Evolutionary conservation across 1,284 basidiomycete species (phyloP), one percentile per base, ranked within the genome.

Genomic region (Coniferiporia weirii): DNA sequence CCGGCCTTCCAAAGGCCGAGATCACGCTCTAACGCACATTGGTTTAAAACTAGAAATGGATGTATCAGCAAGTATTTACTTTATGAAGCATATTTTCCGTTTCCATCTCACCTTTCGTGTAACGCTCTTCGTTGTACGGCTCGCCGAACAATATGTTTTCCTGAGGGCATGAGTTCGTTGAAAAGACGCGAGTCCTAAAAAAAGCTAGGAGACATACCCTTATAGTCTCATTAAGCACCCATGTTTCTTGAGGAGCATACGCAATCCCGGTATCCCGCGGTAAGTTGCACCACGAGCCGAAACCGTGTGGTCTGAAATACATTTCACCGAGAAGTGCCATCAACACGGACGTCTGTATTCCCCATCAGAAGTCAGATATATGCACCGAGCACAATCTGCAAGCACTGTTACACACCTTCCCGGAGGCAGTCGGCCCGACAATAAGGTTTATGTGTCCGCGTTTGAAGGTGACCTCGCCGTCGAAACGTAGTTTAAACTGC

Each of bases 1-100:
- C 88, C 87, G 47, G 87, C 87, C 47, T 87, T 82, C 64, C 89
- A 87, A 17, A 89, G 67, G 27, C 74, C 75, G 4, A 90, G 71
- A 65, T 91, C 88, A 3, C 77, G 77, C 64, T 82, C 77, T 27
- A 91, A 72, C 1, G 76, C 84, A 63, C 87, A 89, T 64, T 84
- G 83, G 38, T 82, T 68, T 15, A 89, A 68, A 20, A 85, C 85
- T 75, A 43, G 70, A 70, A 40, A 76, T 74, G 19, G 51, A 44
- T n/a, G 17, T 52, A 20, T 59, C 17, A 48, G 5, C 13, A 4
- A 8, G 35, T 19, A 22, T 27, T 2, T 12, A 7, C 13, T 32
- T 20, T 46, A n/a, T 10, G 5, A 49, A 35, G 12, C 34, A 5
- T 38, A 40, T n/a, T 36, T 44, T 19, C 1, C 15, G 43, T 40